Evolutionary conservation across 306 rosid species (phyloP).

Genomic region (Castanea crenata): DNA sequence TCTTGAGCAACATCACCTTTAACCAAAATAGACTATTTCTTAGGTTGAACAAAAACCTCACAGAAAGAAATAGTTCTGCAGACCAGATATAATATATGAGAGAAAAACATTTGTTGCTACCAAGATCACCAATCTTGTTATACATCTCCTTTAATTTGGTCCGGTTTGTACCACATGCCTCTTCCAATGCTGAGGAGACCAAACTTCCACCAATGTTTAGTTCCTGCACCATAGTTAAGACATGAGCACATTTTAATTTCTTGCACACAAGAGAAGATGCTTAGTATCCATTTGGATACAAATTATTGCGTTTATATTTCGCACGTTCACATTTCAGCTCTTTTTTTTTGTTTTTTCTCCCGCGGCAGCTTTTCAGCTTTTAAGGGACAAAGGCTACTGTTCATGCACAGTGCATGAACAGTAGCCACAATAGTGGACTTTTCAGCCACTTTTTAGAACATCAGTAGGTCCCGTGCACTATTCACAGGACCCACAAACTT

Average conservation of each 20-base stretch:
- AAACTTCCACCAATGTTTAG: conserved; percentile 87
- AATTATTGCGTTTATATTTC: too few species aligned
- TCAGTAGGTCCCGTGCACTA: too few species aligned
- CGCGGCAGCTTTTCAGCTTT: too few species aligned
- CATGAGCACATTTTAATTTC: not conserved
- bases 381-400: too few species aligned
- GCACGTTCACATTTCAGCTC: too few species aligned
- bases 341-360: too few species aligned
- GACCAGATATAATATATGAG: conserved; percentile 20
- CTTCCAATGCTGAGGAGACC: conserved; percentile 81
- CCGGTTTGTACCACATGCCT: conserved; percentile 77
- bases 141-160: conserved; percentile 79
- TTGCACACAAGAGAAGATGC: not conserved
- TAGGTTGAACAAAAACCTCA: conserved; percentile 18
- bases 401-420: too few species aligned
- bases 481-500: too few species aligned
- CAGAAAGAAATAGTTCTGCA: conserved; percentile 19
- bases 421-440: too few species aligned
- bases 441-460: too few species aligned
- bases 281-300: not conserved
- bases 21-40: conserved; percentile 31
- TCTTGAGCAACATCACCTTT: conserved; percentile 98
- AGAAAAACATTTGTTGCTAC: conserved; percentile 39
- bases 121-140: conserved; percentile 86
- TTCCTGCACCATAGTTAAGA: conserved; percentile 51